These are phyloP conservation scores for Viola pubescens DNA, from an alignment of 441 rosid genomes.

Conservation along the genomic window DNA sequence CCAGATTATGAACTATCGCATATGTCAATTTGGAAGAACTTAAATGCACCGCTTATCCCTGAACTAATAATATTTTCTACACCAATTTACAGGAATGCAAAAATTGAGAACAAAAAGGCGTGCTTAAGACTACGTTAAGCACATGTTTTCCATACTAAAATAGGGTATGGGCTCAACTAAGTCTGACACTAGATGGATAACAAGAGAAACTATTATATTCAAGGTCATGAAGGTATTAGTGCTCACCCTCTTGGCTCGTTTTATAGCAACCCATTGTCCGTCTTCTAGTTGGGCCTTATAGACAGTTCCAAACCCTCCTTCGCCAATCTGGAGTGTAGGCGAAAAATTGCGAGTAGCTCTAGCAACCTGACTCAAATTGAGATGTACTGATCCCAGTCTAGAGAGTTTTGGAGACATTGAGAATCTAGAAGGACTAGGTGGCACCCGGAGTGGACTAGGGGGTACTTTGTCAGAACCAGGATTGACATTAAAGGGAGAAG, in stretches of 20 bases:
- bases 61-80: too few relatives aligned
- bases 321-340: conserved; percentile 52
- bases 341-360: conserved; percentile 77
- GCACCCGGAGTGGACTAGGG: conserved; percentile 63
- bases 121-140: too few relatives aligned
- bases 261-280: conserved; percentile 78
- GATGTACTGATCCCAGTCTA: conserved; percentile 57
- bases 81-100: too few relatives aligned
- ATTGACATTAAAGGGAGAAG: conserved; percentile 39
- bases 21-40: too few relatives aligned
- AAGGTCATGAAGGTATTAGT: not conserved
- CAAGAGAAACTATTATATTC: not conserved
- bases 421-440: conserved; percentile 80
- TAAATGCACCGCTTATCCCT: too few relatives aligned
- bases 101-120: too few relatives aligned
- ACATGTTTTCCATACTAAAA: not conserved
- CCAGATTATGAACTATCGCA: too few relatives aligned
- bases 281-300: conserved; percentile 64
- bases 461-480: conserved; percentile 58
- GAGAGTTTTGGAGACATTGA: conserved; percentile 62
- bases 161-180: not conserved
- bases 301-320: conserved; percentile 88
- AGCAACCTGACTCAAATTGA: conserved; percentile 41
- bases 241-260: conserved; percentile 92
- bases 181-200: not conserved